Conservation (phyloP, 2,329 filamentous ascomycete species). For the Aspergillus pseudoglaucus region DNA sequence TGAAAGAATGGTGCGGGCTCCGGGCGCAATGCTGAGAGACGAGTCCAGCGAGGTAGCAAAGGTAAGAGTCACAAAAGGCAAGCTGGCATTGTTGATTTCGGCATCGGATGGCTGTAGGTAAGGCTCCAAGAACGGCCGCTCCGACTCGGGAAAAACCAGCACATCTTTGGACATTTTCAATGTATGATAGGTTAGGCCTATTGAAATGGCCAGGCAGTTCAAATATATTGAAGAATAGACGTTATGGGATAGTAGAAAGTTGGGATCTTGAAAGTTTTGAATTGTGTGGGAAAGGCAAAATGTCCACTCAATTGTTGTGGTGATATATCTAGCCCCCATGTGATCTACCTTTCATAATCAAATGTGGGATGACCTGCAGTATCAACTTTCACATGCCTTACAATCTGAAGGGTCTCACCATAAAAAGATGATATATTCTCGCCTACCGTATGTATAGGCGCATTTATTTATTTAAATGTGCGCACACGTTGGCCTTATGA, state of each 20-base stretch:
- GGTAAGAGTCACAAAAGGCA: slow-evolving; percentile 65
- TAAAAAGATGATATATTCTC: too few relatives aligned
- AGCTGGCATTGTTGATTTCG: slow-evolving; percentile 13
- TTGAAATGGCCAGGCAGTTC: background rate
- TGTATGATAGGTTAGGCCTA: background rate
- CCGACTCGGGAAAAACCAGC: slow-evolving; percentile 33
- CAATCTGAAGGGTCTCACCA: too few relatives aligned
- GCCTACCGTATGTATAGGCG: too few relatives aligned
- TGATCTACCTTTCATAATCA: too few relatives aligned
- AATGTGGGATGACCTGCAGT: too few relatives aligned
- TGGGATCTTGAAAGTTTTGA: background rate
- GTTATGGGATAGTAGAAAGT: background rate
- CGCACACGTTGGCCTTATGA: too few relatives aligned
- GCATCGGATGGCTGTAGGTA: slow-evolving; percentile 37
- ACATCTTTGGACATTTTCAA: slow-evolving; percentile 15
- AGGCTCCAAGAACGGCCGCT: slow-evolving; percentile 38
- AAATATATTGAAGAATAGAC: background rate
- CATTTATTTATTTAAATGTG: too few relatives aligned
- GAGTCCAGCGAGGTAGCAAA: slow-evolving; percentile 85
- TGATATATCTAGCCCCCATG: background rate
- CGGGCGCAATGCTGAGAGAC: slow-evolving; percentile 64
- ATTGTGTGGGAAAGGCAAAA: background rate
- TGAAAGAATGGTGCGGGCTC: slow-evolving; percentile 69
- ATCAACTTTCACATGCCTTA: too few relatives aligned
- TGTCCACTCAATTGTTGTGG: background rate